Conservation (phyloP, 2,329 filamentous ascomycete genomes). For the Tolypocladium album region DNA sequence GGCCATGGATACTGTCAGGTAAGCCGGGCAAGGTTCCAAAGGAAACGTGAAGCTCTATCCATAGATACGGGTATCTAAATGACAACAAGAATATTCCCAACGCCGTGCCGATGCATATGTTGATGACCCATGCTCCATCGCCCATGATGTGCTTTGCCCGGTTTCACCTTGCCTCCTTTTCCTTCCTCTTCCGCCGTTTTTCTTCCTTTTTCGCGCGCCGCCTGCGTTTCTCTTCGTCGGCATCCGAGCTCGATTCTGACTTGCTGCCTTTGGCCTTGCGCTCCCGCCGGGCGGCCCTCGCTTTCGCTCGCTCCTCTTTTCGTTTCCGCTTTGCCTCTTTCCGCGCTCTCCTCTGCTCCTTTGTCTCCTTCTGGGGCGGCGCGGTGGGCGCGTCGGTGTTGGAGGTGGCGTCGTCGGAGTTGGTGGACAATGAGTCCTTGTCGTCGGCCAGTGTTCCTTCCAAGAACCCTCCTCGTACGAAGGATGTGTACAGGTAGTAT, state of each 20-base stretch:
- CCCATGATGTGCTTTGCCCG: neutral
- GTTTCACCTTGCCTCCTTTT: constrained; percentile 10
- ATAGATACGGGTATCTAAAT: constrained; percentile 15
- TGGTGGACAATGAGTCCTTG: constrained; percentile 13
- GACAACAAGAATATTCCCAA: constrained; percentile 9
- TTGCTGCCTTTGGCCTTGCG: constrained; percentile 11
- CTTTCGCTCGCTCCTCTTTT: constrained; percentile 14
- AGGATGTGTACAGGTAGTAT: constrained; percentile 68
- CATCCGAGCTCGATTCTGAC: constrained; percentile 15
- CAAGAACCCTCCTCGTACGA: constrained; percentile 72
- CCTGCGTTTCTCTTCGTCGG: constrained; percentile 7
- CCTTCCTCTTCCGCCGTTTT: constrained; percentile 13
- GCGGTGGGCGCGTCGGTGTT: constrained; percentile 10
- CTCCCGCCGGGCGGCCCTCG: constrained; percentile 8
- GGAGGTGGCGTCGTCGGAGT: constrained; percentile 11
- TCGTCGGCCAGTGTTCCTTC: constrained; percentile 51
- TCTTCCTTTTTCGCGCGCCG: constrained; percentile 7
- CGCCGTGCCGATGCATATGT: constrained; percentile 12
- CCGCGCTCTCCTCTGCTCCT: constrained; percentile 28
- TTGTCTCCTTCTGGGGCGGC: constrained; percentile 25
- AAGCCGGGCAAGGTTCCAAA: constrained; percentile 62
- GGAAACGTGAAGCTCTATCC: constrained; percentile 28
- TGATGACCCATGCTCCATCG: neutral
- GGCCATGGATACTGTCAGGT: constrained; percentile 75
- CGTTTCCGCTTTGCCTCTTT: constrained; percentile 20